Evolutionary conservation across 768 basidiomycete species (phyloP), one percentile per base, ranked within the genome.

Genomic region (Antrodiella citrinella): DNA sequence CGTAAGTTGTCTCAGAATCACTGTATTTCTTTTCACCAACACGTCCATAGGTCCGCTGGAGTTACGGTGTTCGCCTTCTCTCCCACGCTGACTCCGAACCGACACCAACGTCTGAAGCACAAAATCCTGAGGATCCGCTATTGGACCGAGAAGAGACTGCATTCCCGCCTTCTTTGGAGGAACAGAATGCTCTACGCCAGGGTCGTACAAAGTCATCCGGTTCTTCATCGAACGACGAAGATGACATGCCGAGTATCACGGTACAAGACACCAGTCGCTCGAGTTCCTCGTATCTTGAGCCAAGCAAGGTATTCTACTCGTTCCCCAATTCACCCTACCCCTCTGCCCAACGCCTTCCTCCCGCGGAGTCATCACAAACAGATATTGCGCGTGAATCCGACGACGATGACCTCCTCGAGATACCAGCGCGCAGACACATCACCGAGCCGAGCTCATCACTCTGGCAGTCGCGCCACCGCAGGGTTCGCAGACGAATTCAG

Each of bases 41-140:
- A 18, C 11, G 35, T 3, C 48, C 25, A 19, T 39, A 90, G 90
- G 68, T 96, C 24, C 85, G 94, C 13, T 97, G 95, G 88, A 93
- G 90, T 48, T 91, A 87, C 64, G 93, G 93, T 18, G 84, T 96
- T n/a, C 78, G 76, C 45, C 72, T 95, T 0, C 74, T 96, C 5
- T 76, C 88, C 0, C 78, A 77, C 50, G 85, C 88, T 2, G 88
- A 90, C 50, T 71, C 75, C 7, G 75, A 76, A 30, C 51, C 55
- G 1, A 39, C 51, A 12, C 49, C 54, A 35, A 30, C 56, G 13
- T 63, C 61, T 45, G 59, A 58, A 5, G 54, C 52, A 44, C 60
- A 70, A 26, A 69, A 72, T 48, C 20, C 47, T 13, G 18, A 52
- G 7, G 63, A 56, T 2, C 71, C 73, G 3, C 63, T 75, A 0